Base-by-base conservation (phyloP, 108 stramenopile species). In the Fragilaria crotonensis region DNA sequence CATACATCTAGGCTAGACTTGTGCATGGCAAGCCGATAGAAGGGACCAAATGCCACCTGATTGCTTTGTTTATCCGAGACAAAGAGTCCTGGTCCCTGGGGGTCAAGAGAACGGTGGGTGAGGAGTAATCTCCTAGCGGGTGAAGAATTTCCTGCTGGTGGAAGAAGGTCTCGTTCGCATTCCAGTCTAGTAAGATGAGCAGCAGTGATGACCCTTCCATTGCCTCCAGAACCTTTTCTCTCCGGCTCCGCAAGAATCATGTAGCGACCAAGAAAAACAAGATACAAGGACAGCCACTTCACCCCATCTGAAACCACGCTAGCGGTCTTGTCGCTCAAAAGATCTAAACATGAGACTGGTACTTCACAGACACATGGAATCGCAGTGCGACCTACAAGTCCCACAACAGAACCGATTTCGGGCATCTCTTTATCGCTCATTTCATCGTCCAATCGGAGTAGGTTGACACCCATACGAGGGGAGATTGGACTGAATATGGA, bases 281-380 rank as follows among this genome's bases (percentile, higher is more conserved):
- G 64, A 62, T 93, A 93, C n/a, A 93, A 81, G 26, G 83, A 85
- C 48, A 86, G 87, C 91, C 91, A 93, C 30, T 78, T 78, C 9
- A 93, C 72, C 2, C 91, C 91, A 52, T 86, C 83, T 29, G 84
- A 78, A 25, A 81, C 76, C 27, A 85, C 76, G 41, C 85, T 81
- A n/a, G 88, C 76, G 23, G 61, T 53, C 25, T 57, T 59, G 49
- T 72, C 73, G 2, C 62, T 70, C 54, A 87, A 85, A 30, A 91
- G 68, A 17, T 66, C 57, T 25, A 80, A 65, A 59, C 65, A 62
- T 23, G 72, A 54, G 0, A 70, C 66, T 18, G 86, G 71, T 11
- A 83, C 82, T 65, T 93, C 91, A 57, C 85, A 89, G 0, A 93
- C 91, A 69, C 91, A 93, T 2, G 91, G 87, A 58, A 85, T 81